phyloP scores from a whole-genome alignment of 2,329 filamentous ascomycete species.

The Colletotrichum costaricense region DNA sequence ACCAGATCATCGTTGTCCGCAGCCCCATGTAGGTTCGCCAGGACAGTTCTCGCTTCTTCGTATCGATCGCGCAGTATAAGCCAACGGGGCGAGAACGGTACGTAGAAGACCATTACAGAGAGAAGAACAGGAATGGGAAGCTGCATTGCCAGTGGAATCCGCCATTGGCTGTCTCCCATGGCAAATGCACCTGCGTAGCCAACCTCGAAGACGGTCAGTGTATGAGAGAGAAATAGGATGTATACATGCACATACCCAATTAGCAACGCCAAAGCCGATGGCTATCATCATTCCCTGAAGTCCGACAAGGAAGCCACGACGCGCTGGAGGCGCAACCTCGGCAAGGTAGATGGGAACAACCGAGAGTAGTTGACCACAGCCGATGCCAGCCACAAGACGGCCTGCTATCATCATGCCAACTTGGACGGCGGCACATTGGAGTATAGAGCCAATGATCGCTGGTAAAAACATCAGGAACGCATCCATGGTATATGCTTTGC shows the following conservation, averaged over 20 bases:
- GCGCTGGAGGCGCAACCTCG: constrained; percentile 41
- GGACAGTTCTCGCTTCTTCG: constrained; percentile 40
- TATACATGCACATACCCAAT: constrained; percentile 45
- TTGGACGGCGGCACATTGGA: constrained; percentile 37
- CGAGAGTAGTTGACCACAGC: constrained; percentile 40
- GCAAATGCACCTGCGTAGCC: constrained; percentile 50
- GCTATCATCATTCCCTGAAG: constrained; percentile 48
- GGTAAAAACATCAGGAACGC: not conserved
- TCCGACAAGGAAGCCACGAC: constrained; percentile 41
- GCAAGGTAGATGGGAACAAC: constrained; percentile 42
- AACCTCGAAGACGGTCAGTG: not conserved
- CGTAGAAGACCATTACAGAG: constrained; percentile 36
- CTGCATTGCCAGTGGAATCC: constrained; percentile 48
- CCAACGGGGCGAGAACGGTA: constrained; percentile 45
- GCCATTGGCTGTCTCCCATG: constrained; percentile 45
- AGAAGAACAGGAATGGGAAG: constrained; percentile 40
- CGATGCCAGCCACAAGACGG: constrained; percentile 39
- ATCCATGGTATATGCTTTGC: not conserved
- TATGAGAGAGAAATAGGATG: not conserved
- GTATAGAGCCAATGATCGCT: constrained; percentile 29
- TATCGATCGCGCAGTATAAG: constrained; percentile 36
- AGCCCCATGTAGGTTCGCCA: constrained; percentile 9
- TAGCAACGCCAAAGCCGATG: constrained; percentile 50
- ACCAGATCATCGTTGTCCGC: not conserved
- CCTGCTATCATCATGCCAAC: constrained; percentile 44